phyloP scores from a whole-genome alignment of 371 early-diverging fungal species.

The Circinella umbellata region DNA sequence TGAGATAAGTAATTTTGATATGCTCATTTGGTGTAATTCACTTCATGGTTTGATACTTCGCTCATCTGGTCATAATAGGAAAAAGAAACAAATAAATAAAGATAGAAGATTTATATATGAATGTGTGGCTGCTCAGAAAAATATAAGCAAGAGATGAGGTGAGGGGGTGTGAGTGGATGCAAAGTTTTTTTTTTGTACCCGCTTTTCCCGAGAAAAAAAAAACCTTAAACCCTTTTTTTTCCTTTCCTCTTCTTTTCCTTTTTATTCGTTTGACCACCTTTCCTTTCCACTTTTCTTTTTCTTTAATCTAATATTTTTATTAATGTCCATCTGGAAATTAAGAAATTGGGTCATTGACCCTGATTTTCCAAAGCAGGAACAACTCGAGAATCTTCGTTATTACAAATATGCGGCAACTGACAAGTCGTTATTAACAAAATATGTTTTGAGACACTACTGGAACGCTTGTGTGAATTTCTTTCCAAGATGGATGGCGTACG shows the following conservation, averaged over 20 bases:
- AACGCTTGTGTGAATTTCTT: conserved; percentile 86
- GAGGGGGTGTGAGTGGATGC: neutral
- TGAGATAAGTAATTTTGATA: too few species aligned
- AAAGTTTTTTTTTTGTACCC: neutral
- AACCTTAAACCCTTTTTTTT: conserved; percentile 5
- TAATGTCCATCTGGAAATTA: conserved; percentile 20
- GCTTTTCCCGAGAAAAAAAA: neutral
- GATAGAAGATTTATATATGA: too few species aligned
- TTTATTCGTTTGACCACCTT: conserved; percentile 8
- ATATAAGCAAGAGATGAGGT: too few species aligned
- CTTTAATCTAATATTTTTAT: neutral
- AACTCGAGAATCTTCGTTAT: conserved; percentile 74
- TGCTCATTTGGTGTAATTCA: too few species aligned
- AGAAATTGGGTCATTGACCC: conserved; percentile 17
- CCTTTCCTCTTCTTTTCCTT: neutral
- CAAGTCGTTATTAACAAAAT: conserved; percentile 84
- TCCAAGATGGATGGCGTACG: conserved; percentile 94
- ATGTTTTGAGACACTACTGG: conserved; percentile 90
- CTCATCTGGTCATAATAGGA: too few species aligned
- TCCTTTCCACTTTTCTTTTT: neutral
- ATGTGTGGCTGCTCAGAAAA: too few species aligned
- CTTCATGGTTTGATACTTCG: too few species aligned
- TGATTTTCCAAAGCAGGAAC: conserved; percentile 54
- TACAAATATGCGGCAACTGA: conserved; percentile 89
- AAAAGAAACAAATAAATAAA: too few species aligned